A percentile compares a stretch with the other conserved stretches of the same genome.
These are phyloP conservation scores for Beauveria varroae DNA, from an alignment of 2,329 filamentous ascomycete species.

Conservation along the genomic window DNA sequence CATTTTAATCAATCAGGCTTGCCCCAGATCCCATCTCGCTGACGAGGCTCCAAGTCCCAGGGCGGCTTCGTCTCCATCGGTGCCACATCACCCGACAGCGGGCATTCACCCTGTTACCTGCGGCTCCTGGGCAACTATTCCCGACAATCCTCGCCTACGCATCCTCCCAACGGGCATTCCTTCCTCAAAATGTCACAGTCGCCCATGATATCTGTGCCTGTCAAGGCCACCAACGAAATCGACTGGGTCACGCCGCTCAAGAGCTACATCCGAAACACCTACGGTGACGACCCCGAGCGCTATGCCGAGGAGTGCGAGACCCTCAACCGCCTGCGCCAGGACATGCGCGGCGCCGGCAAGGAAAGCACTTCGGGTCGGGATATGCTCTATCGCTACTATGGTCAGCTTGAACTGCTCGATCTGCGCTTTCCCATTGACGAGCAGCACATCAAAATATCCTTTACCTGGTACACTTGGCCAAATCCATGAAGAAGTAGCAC, in stretches of 20 bases:
- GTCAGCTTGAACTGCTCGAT: conserved; percentile 90
- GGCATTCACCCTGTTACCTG: neutral
- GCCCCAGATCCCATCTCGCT: neutral
- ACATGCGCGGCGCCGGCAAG: conserved; percentile 95
- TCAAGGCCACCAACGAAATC: conserved; percentile 94
- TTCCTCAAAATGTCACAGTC: conserved; percentile 65
- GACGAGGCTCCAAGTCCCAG: neutral
- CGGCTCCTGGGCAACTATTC: neutral
- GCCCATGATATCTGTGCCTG: conserved; percentile 90
- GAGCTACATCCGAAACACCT: conserved; percentile 84
- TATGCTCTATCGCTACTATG: conserved; percentile 93
- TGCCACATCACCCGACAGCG: neutral
- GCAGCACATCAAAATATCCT: conserved; percentile 97
- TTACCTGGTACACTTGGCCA: conserved; percentile 68
- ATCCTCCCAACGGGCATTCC: neutral
- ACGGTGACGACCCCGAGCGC: conserved; percentile 92
- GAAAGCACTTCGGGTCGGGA: conserved; percentile 92
- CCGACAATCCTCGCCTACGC: neutral
- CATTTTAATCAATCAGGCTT: neutral
- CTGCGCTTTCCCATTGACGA: conserved; percentile 95
- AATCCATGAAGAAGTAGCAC: neutral
- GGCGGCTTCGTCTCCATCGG: neutral
- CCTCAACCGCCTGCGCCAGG: conserved; percentile 89
- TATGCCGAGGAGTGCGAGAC: conserved; percentile 94
- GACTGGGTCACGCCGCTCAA: conserved; percentile 95